Base-by-base conservation (phyloP, 768 basidiomycete genomes). In the Tephrocybe sp. region DNA sequence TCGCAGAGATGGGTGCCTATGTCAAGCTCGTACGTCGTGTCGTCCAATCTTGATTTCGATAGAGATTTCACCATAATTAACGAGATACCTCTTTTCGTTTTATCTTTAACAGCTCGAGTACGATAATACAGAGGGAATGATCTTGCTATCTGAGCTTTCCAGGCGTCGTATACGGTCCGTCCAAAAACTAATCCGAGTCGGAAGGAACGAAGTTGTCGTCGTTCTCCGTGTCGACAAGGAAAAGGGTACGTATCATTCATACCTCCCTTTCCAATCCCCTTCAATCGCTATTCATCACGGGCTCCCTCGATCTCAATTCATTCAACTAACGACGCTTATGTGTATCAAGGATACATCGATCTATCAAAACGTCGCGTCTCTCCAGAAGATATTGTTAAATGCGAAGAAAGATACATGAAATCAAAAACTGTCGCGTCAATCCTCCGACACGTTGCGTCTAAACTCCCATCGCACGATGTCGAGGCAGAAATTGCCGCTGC, bases 61-160 rank as follows among this genome's bases (percentile, higher is more conserved):
- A n/a, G n/a, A n/a, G n/a, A n/a, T n/a, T n/a, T n/a, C n/a, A n/a
- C n/a, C n/a, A n/a, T n/a, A n/a, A n/a, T 22, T 6, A 38, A 18
- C 4, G 37, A 38, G 16, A 34, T 44, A 27, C 30, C 16, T 13
- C 42, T 31, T 25, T 45, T 27, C 52, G 11, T 43, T 16, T 18
- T 12, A 21, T 27, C 25, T 36, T 23, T 38, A n/a, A 16, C 58
- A 97, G 94, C 86, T 98, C 60, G 95, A 97, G 70, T 98, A 99
- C 64, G 95, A 99, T 68, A 94, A 94, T 65, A 97, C 94, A 45
- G 97, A 99, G 67, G 97, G 97, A 57, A 99, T 99, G 97, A 99
- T 99, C 58, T 72, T 98, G 11, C 84, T 99, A n/a, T 97, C 97
- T 2, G 97, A 98, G 66, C 85, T 99, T 2, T 98, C 94, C 4